These are phyloP conservation scores for Alternaria panax DNA, from an alignment of 2,329 filamentous ascomycete species.

Conservation along the genomic window DNA sequence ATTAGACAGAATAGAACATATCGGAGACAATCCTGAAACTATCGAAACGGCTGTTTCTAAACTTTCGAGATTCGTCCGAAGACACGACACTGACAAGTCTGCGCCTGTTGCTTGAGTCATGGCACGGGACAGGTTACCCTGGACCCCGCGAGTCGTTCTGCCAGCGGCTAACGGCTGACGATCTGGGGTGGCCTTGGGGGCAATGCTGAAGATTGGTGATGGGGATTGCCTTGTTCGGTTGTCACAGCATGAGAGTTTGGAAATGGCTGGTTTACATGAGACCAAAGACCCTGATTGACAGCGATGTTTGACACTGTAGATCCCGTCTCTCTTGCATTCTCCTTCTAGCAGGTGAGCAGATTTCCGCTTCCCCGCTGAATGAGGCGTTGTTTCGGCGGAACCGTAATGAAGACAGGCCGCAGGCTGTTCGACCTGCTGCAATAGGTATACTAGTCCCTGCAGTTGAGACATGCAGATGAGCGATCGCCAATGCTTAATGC, in stretches of 20 bases:
- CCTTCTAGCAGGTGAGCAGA: constrained; percentile 1
- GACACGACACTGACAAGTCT: not conserved
- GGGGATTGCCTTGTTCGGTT: constrained; percentile 12
- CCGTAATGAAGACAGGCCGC: not conserved
- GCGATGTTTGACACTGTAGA: not conserved
- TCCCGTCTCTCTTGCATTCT: not conserved
- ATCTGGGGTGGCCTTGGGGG: constrained; percentile 1
- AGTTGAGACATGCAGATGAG: not conserved
- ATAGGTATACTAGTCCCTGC: not conserved
- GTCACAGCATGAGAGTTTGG: not conserved
- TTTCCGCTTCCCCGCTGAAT: not conserved
- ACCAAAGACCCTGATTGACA: not conserved
- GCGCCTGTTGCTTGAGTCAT: not conserved
- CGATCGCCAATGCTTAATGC: not conserved
- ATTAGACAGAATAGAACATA: not conserved
- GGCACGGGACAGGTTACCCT: not conserved
- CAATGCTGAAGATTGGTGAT: constrained; percentile 34
- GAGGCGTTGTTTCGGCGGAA: not conserved
- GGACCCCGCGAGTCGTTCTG: constrained; percentile 5
- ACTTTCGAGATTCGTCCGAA: not conserved
- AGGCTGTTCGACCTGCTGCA: not conserved
- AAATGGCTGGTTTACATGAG: not conserved
- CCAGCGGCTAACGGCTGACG: not conserved
- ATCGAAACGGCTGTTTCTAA: not conserved
- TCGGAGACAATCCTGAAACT: not conserved